Percentiles rank a stretch among this genome's conserved stretches.
Conservation (phyloP, 495 filamentous ascomycete genomes). For the Podospora comata region DNA sequence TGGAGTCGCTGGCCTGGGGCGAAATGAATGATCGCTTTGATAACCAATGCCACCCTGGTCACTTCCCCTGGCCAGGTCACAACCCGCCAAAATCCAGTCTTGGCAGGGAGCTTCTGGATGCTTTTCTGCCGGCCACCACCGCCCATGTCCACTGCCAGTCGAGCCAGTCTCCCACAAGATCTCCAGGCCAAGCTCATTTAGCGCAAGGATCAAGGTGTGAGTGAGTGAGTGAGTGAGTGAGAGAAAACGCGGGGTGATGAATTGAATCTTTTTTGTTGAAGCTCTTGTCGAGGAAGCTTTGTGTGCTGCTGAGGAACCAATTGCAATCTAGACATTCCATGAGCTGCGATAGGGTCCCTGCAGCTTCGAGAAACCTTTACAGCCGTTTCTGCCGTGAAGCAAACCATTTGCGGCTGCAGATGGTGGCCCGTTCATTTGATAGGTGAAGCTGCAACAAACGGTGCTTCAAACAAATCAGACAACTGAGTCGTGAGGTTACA, state of each 20-base stretch:
- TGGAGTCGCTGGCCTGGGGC: slow-evolving; percentile 2
- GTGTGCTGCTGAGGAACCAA: not conserved
- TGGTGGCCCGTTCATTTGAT: not conserved
- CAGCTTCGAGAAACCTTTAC: not conserved
- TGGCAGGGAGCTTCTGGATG: slow-evolving; percentile 12
- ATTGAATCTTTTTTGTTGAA: not conserved
- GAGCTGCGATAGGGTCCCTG: not conserved
- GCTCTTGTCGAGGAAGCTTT: not conserved
- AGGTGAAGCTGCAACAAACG: not conserved
- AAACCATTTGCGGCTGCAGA: not conserved
- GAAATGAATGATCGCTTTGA: slow-evolving; percentile 8
- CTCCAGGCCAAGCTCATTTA: slow-evolving; percentile 7
- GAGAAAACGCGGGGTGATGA: not conserved
- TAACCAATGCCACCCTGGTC: slow-evolving; percentile 3
- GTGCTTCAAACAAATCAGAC: not conserved
- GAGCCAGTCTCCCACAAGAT: not conserved
- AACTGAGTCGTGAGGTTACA: not conserved
- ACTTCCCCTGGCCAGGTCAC: slow-evolving; percentile 4
- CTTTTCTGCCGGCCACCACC: slow-evolving; percentile 6
- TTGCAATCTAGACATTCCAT: not conserved
- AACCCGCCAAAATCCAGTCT: not conserved
- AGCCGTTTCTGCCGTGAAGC: not conserved
- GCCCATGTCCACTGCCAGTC: not conserved
- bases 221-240: no score
- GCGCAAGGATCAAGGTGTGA: slow-evolving; percentile 3